These are phyloP conservation scores for Hypoxylon rickii DNA, from an alignment of 495 filamentous ascomycete species.

Conservation along the genomic window DNA sequence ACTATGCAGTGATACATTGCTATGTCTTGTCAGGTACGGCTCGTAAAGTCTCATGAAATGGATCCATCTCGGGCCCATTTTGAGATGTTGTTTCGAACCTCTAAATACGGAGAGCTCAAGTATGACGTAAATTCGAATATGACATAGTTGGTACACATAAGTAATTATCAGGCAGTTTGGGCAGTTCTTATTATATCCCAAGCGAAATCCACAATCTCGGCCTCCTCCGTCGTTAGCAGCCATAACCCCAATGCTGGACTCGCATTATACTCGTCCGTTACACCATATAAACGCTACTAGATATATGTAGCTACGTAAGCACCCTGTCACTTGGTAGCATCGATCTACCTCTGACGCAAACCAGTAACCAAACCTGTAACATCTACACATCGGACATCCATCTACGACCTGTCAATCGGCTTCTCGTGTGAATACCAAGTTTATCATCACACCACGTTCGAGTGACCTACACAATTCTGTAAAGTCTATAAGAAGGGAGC, in stretches of 20 bases:
- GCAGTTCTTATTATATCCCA: too few species aligned
- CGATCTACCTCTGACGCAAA: slow-evolving; percentile 13
- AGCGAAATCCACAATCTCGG: slow-evolving; percentile 12
- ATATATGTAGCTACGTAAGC: slow-evolving; percentile 19
- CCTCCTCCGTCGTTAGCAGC: background rate
- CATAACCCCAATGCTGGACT: background rate
- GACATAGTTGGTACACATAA: too few species aligned
- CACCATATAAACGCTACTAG: slow-evolving; percentile 10
- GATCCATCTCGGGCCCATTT: slow-evolving; percentile 10
- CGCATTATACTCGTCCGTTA: slow-evolving; percentile 1
- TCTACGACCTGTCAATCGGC: slow-evolving; percentile 7
- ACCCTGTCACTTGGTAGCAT: slow-evolving; percentile 21
- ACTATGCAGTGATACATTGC: too few species aligned
- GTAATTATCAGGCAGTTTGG: too few species aligned
- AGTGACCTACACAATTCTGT: slow-evolving; percentile 16
- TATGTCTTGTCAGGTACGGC: too few species aligned
- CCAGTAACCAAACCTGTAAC: slow-evolving; percentile 4
- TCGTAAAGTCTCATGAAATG: slow-evolving; percentile 11
- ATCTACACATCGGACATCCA: slow-evolving; percentile 9
- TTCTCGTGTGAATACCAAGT: background rate
- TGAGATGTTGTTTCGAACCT: slow-evolving; percentile 11
- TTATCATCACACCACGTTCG: slow-evolving; percentile 21
- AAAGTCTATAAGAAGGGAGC: slow-evolving; percentile 14
- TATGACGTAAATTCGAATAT: slow-evolving; percentile 21
- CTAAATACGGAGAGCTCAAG: background rate